phyloP scores from a whole-genome alignment of 139 green algal genomes.

The Picochlorum sp. region DNA sequence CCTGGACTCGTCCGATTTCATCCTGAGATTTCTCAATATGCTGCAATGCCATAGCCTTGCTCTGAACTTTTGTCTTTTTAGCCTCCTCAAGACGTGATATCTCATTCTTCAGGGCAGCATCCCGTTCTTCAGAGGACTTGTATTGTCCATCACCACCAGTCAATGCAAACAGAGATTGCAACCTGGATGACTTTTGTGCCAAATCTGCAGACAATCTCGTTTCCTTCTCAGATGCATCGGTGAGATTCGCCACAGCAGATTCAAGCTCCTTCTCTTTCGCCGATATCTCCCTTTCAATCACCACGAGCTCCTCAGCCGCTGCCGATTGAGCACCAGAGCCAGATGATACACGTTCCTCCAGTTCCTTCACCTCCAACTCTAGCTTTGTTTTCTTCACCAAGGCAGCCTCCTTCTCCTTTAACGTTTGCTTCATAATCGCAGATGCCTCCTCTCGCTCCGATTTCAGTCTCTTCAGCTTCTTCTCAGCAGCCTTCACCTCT shows the following conservation, averaged over 20 bases:
- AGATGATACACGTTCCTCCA: constrained; percentile 30
- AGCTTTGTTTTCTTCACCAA: constrained; percentile 36
- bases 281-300: constrained; percentile 37
- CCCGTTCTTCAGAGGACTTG: constrained; percentile 51
- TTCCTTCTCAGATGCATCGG: constrained; percentile 20
- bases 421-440: constrained; percentile 6
- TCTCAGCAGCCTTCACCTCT: constrained; percentile 41
- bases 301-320: constrained; percentile 16
- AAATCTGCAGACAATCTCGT: constrained; percentile 17
- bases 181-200: constrained; percentile 12
- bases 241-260: constrained; percentile 18
- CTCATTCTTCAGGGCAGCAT: constrained; percentile 58
- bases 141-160: constrained; percentile 61
- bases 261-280: constrained; percentile 29
- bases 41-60: background rate
- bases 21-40: constrained; percentile 11
- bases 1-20: constrained; percentile 8
- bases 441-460: constrained; percentile 15
- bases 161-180: constrained; percentile 64
- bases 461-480: constrained; percentile 37
- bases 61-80: constrained; percentile 12
- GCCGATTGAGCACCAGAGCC: background rate
- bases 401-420: constrained; percentile 28
- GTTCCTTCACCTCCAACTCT: constrained; percentile 70
- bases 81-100: constrained; percentile 31